These are phyloP conservation scores for Pisolithus tinctorius DNA, from an alignment of 768 basidiomycete species.

Conservation along the genomic window DNA sequence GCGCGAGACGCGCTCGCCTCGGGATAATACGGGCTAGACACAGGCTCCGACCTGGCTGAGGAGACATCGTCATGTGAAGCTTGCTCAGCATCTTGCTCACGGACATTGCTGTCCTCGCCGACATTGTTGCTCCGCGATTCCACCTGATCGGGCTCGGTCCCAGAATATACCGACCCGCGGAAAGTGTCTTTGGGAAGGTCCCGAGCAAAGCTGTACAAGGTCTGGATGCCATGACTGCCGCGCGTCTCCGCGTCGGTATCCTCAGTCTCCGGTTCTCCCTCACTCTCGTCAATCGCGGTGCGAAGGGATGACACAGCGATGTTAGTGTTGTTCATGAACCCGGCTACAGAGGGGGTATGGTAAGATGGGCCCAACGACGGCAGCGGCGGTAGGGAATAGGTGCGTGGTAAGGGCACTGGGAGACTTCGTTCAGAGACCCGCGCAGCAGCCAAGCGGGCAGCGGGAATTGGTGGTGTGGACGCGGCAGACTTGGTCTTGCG, in stretches of 20 bases:
- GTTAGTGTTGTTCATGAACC: conserved; percentile 31
- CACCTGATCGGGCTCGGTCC: conserved; percentile 14
- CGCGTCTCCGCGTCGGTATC: conserved; percentile 26
- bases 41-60: conserved; percentile 12
- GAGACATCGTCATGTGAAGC: conserved; percentile 1
- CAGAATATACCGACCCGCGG: conserved; percentile 19
- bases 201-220: conserved; percentile 28
- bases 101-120: conserved; percentile 10
- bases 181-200: conserved; percentile 22
- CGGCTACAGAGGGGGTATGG: conserved; percentile 17
- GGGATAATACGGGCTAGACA: conserved; percentile 7
- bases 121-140: conserved; percentile 18
- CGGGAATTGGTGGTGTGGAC: conserved; percentile 28
- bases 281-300: conserved; percentile 29
- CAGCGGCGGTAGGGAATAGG: conserved; percentile 27
- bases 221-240: conserved; percentile 20
- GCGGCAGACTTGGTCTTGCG: conserved; percentile 31
- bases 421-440: conserved; percentile 24
- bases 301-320: conserved; percentile 30
- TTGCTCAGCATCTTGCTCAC: conserved; percentile 7
- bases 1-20: conserved; percentile 15
- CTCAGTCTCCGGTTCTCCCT: conserved; percentile 25
- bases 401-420: conserved; percentile 26
- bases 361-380: conserved; percentile 23
- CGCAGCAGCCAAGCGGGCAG: conserved; percentile 28